phyloP scores from a whole-genome alignment of 2,329 filamentous ascomycete genomes.

The Thielaviopsis euricoi region DNA sequence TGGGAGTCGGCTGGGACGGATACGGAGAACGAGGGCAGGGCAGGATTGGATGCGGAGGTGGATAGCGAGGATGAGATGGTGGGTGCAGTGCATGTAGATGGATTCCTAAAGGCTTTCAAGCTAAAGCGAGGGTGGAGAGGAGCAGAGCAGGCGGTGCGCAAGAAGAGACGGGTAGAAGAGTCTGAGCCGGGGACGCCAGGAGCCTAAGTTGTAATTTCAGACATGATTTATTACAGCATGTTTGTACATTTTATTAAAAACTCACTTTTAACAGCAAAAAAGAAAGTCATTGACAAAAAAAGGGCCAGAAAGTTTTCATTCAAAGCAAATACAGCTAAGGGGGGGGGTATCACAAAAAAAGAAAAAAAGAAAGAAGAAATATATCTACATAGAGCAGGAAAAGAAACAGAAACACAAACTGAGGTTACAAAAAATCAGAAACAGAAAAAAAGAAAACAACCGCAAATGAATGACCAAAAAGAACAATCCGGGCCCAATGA shows the following conservation, averaged over 20 bases:
- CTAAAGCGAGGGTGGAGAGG: conserved; percentile 31
- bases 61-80: conserved; percentile 36
- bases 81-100: conserved; percentile 51
- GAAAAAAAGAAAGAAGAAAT: too few relatives aligned
- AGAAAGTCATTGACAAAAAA: background rate
- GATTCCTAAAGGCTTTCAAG: conserved; percentile 43
- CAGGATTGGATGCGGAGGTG: conserved; percentile 17
- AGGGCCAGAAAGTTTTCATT: background rate
- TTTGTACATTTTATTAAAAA: background rate
- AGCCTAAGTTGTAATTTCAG: too few relatives aligned
- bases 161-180: conserved; percentile 9
- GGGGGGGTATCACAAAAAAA: background rate
- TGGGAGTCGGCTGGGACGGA: background rate
- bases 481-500: background rate
- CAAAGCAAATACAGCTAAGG: background rate
- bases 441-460: background rate
- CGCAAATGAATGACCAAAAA: background rate
- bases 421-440: background rate
- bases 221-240: too few relatives aligned
- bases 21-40: conserved; percentile 8
- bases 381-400: background rate
- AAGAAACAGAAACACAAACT: background rate
- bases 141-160: conserved; percentile 17
- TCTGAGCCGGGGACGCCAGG: background rate
- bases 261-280: background rate